These are phyloP conservation scores for Sophora flavescens DNA, from an alignment of 306 rosid genomes.

Conservation along the genomic window DNA sequence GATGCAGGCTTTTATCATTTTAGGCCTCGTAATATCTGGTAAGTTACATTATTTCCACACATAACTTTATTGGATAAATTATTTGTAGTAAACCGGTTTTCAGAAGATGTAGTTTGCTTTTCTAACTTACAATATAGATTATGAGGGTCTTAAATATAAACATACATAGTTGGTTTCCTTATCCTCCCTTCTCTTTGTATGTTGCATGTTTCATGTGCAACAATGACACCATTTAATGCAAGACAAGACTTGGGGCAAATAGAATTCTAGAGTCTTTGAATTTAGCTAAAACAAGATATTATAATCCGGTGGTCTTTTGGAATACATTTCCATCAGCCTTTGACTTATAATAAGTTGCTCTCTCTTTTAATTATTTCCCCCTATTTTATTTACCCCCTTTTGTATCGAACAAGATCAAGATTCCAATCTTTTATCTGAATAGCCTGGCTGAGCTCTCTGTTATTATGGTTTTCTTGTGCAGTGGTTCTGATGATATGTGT, in stretches of 20 bases:
- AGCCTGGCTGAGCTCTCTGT: slow-evolving; percentile 27
- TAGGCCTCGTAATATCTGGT: slow-evolving; percentile 80
- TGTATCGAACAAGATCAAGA: background rate
- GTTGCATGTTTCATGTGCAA: slow-evolving; percentile 8
- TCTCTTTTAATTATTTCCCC: background rate
- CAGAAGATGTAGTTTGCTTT: slow-evolving; percentile 12
- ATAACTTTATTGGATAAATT: slow-evolving; percentile 1
- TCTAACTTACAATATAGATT: background rate
- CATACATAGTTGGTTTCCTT: background rate
- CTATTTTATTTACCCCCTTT: background rate
- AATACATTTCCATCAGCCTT: background rate
- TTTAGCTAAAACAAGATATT: background rate
- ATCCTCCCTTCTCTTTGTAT: background rate
- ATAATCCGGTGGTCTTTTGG: background rate
- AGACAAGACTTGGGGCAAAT: background rate
- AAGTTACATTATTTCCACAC: slow-evolving; percentile 48
- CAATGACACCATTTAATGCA: background rate
- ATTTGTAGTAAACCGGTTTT: slow-evolving; percentile 25
- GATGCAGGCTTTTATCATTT: slow-evolving; percentile 80
- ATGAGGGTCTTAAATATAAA: background rate
- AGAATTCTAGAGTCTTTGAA: background rate
- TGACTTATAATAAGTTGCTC: background rate
- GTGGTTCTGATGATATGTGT: slow-evolving; percentile 81
- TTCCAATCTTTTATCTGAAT: background rate
- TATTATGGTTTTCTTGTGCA: slow-evolving; percentile 61